Base-by-base conservation (phyloP, 306 rosid genomes). In the Mucuna pruriens region DNA sequence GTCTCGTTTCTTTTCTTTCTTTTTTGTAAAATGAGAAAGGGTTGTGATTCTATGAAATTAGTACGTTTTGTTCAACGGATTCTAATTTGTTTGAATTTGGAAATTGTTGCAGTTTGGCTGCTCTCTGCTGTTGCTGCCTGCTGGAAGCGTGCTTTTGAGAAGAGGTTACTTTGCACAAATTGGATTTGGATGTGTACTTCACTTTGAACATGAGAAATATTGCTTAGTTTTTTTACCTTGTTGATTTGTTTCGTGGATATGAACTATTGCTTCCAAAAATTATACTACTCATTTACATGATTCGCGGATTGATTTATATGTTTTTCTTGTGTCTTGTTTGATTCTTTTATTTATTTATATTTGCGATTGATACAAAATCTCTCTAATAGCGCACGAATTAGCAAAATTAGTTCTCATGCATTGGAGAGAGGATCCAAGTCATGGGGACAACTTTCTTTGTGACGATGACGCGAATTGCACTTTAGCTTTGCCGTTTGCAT, bases 81-180 rank as follows among this genome's bases (percentile, higher is more conserved):
- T 70, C 9, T 67, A 54, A 66, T 79, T 15, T 54, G 40, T 75
- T 78, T 70, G 26, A 22, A 38, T 49, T 46, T 68, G 46, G 17
- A 2, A 45, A 19, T 57, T 80, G 65, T 57, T 89, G 84, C 87
- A 95, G 99, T 75, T 87, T 95, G 96, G 99, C 99, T 89, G 99
- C 95, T 79, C 84, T 95, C 63, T 95, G 99, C 87, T 95, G 99
- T 58, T 95, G 99, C 77, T 95, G 99, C 74, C 87, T 95, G 58
- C 78, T 95, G 86, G 99, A 95, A 3, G 99, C 95, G 6, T 91
- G 97, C 92, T 95, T 95, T 85, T 95, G 87, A 89, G 71, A 73
- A 52, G 69, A 55, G n/a, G 16, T 46, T 22, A 9, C 22, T 22
- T 16, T 71, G 77, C 61, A 69, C 85, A 54, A 16, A 83, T 29